phyloP scores from a whole-genome alignment of 345 rosid species.

The Schrenkiella parvula region DNA sequence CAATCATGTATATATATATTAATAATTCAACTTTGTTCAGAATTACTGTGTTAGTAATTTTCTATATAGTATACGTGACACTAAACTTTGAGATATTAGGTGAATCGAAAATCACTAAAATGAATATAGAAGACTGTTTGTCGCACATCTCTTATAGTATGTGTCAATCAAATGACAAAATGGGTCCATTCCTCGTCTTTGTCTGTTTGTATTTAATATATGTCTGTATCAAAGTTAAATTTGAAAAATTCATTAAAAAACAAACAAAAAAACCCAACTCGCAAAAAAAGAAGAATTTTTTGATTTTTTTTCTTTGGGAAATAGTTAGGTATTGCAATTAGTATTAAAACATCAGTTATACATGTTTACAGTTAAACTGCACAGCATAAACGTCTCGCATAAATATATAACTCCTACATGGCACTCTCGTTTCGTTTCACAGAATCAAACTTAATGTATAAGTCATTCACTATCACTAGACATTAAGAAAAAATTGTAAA shows the following conservation, averaged over 20 bases:
- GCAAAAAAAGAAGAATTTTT: too few relatives aligned
- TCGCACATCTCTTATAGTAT: constrained; percentile 27
- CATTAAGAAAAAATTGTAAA: not conserved
- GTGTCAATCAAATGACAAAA: constrained; percentile 31
- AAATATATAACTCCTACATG: not conserved
- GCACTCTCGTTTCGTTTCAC: not conserved
- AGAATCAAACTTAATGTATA: not conserved
- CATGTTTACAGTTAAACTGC: not conserved
- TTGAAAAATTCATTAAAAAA: not conserved
- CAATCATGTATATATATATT: too few relatives aligned
- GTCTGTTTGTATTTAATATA: constrained; percentile 27
- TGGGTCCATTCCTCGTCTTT: constrained; percentile 26
- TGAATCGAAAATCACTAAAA: constrained; percentile 19
- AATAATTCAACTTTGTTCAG: constrained; percentile 20
- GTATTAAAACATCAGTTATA: not conserved
- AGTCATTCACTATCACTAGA: not conserved
- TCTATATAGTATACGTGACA: constrained; percentile 2
- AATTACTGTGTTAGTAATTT: constrained; percentile 4
- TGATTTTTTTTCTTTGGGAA: not conserved
- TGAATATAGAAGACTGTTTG: constrained; percentile 28
- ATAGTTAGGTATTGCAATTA: not conserved
- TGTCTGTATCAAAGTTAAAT: not conserved
- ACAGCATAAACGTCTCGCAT: not conserved
- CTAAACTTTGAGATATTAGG: constrained; percentile 17
- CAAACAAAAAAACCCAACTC: not conserved